Base-by-base conservation (phyloP, 495 filamentous ascomycete genomes). In the Penicillium argentinense region DNA sequence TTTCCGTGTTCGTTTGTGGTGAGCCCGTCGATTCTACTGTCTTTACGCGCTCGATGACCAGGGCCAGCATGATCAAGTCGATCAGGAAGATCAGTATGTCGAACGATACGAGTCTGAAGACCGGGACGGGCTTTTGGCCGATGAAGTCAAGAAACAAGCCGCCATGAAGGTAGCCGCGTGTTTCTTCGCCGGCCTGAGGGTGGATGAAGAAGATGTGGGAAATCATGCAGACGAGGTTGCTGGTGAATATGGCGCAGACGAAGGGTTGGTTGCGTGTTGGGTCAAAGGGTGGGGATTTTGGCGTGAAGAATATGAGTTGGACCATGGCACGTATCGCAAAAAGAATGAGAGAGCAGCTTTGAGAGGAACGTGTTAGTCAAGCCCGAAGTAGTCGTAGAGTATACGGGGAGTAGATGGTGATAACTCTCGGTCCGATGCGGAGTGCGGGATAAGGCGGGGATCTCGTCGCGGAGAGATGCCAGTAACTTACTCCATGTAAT, bases 401-500 rank as follows among this genome's bases (percentile, higher is more conserved):
- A n/a, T n/a, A n/a, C n/a, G n/a, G n/a, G n/a, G n/a, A n/a, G n/a
- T n/a, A n/a, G n/a, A n/a, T n/a, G n/a, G n/a, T n/a, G n/a, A n/a
- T n/a, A n/a, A n/a, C n/a, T n/a, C n/a, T n/a, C 5, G 13, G 14
- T 21, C 16, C 16, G 14, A 34, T 8, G 28, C 23, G 14, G 9
- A 18, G 17, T n/a, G 17, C 19, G 28, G 30, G 28, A 16, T 16
- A 51, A 18, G 19, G 25, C n/a, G 16, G 39, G 24, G 13, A 13
- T 2, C 13, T 12, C 7, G n/a, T 19, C 0, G 5, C 30, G 16
- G n/a, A n/a, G n/a, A n/a, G n/a, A n/a, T n/a, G n/a, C n/a, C n/a
- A n/a, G n/a, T 26, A 7, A 32, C 86, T 54, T 71, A 95, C 91
- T 96, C 91, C 80, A 95, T 85, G 64, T 93, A 95, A 69, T 96